phyloP scores from a whole-genome alignment of 768 basidiomycete genomes.

The Tremella fuciformis region DNA sequence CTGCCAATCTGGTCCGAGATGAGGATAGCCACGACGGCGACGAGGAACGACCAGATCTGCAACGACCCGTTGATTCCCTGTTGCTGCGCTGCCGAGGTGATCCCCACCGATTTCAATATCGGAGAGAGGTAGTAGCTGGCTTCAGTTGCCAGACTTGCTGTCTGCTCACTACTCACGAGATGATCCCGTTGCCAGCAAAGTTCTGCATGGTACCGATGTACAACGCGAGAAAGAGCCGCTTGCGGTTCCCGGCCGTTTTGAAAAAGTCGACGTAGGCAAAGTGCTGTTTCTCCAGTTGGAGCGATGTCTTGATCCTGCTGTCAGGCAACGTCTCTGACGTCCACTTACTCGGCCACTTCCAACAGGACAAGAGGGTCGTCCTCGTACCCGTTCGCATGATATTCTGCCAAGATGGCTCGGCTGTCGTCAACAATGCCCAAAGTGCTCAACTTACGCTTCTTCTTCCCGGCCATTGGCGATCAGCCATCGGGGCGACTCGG shows the following conservation, averaged over 20 bases:
- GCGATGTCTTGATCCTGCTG: constrained; percentile 53
- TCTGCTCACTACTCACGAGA: constrained; percentile 12
- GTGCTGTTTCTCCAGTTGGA: no score
- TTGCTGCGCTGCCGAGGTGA: constrained; percentile 36
- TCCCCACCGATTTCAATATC: constrained; percentile 38
- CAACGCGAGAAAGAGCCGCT: constrained; percentile 57
- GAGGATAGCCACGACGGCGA: no score
- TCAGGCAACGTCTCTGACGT: no score
- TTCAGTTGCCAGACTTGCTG: constrained; percentile 39
- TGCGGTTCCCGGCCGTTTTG: constrained; percentile 66
- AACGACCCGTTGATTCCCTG: constrained; percentile 53
- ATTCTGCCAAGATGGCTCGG: no score
- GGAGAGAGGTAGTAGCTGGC: constrained; percentile 34
- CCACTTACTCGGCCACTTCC: constrained; percentile 42
- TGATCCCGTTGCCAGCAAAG: no score
- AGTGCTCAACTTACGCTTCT: no score
- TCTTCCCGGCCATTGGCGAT: no score
- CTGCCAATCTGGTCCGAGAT: no score
- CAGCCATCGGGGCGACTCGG: no score
- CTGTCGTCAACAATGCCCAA: no score
- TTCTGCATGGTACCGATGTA: no score
- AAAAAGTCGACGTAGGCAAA: no score
- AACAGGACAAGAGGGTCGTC: constrained; percentile 39
- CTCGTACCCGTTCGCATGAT: constrained; percentile 39
- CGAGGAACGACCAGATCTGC: constrained; percentile 13